Base-by-base conservation (phyloP, 2,329 filamentous ascomycete genomes). In the Mollisiaceae sp. region DNA sequence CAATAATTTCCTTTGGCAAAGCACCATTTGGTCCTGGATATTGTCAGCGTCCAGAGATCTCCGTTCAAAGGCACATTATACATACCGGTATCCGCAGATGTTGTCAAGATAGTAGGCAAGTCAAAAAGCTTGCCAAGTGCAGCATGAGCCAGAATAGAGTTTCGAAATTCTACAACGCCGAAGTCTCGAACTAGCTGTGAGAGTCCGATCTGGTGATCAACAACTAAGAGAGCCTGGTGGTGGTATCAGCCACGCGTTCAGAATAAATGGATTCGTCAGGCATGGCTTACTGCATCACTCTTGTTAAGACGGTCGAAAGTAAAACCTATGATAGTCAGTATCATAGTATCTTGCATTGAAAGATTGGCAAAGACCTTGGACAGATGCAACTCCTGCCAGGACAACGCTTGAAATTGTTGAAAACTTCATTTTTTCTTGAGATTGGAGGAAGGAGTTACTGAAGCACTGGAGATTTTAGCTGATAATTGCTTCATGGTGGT, bases 41-140 rank as follows among this genome's bases (percentile, higher is more conserved):
- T n/a, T 18, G 11, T 63, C 22, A 50, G 47, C 38, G 39, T 52
- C 12, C 43, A 41, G 18, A 20, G 9, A 9, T 24, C 50, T 56
- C 2, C 1, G 20, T 35, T 14, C 14, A 61, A 61, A 22, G 36
- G 43, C 38, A 14, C 57, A 41, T 20, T 32, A n/a, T 20, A 45
- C 24, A 36, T 69, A 81, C 81, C 82, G 50, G 77, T 79, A 71
- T 92, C 83, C 4, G 89, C 87, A 8, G 89, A 92, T 5, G 87
- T 90, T 11, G 89, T 91, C 80, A 93, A 77, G 65, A 94, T 81
- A 6, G 89, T 86, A 5, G 91, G 90, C 2, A 92, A 75, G 72
- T 88, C 78, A 73, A 93, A 93, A 62, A 87, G 78, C 62, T 88
- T 85, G 63, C 86, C 90, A 1, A 92, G 75, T 6, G 85, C 84